Conservation (phyloP, 1,139 yeast genomes). For the Pichia sp. region DNA sequence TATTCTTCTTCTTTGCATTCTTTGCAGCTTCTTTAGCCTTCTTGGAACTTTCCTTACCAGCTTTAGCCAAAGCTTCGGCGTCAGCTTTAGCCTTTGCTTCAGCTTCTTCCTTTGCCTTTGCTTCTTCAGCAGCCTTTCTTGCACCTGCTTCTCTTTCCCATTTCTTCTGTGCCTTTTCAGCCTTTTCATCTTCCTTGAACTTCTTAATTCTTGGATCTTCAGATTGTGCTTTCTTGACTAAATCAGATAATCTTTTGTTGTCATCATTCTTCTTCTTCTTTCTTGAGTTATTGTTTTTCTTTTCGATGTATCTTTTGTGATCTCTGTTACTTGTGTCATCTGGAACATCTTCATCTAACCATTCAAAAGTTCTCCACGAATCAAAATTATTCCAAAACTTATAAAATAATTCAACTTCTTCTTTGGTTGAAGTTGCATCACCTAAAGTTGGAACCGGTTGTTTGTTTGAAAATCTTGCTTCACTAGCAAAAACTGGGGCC, state of each 20-base stretch:
- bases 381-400: slow-evolving; percentile 91
- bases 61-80: slow-evolving; percentile 59
- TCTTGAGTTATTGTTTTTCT: slow-evolving; percentile 94
- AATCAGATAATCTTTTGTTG: slow-evolving; percentile 78
- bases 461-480: slow-evolving; percentile 85
- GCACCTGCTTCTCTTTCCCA: slow-evolving; percentile 99
- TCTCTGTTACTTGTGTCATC: slow-evolving; percentile 99
- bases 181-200: slow-evolving; percentile 91
- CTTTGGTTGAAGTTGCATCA: slow-evolving; percentile 56
- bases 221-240: slow-evolving; percentile 79
- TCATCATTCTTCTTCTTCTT: slow-evolving; percentile 98
- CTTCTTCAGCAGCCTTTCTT: slow-evolving; percentile 91
- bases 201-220: slow-evolving; percentile 93
- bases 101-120: slow-evolving; percentile 73
- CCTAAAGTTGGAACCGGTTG: slow-evolving; percentile 88
- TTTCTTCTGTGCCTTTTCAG: slow-evolving; percentile 89
- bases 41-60: slow-evolving; percentile 63
- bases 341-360: slow-evolving; percentile 98
- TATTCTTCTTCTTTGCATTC: slow-evolving; percentile 95
- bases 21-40: slow-evolving; percentile 97
- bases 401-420: slow-evolving; percentile 85
- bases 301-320: slow-evolving; percentile 96
- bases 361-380: slow-evolving; percentile 98
- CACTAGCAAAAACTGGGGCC: slow-evolving; percentile 88
- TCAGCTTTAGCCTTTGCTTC: slow-evolving; percentile 76